Conservation (phyloP, 495 filamentous ascomycete genomes). For the Penicillium crystallinum region DNA sequence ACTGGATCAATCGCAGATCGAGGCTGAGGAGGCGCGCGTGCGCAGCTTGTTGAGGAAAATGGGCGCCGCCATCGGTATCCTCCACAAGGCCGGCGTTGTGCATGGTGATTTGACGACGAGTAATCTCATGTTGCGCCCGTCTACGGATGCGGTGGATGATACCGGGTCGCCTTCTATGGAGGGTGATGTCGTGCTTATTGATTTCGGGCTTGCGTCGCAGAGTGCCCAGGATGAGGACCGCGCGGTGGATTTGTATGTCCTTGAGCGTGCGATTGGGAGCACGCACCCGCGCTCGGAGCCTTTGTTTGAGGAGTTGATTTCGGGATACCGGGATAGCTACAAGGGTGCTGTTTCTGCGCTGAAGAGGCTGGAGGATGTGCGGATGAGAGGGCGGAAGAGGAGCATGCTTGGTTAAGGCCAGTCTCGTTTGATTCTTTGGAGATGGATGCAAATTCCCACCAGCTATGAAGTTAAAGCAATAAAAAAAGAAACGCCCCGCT, state of each 20-base stretch:
- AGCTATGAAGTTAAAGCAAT: slow-evolving; percentile 9
- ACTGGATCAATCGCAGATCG: slow-evolving; percentile 22
- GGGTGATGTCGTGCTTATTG: slow-evolving; percentile 85
- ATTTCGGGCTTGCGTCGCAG: slow-evolving; percentile 88
- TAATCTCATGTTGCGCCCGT: slow-evolving; percentile 77
- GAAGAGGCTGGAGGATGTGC: slow-evolving; percentile 83
- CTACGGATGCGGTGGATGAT: slow-evolving; percentile 25
- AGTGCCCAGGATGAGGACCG: slow-evolving; percentile 84
- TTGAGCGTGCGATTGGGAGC: slow-evolving; percentile 93
- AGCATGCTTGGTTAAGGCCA: slow-evolving; percentile 79
- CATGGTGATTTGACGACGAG: slow-evolving; percentile 98
- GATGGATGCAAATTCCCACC: not conserved
- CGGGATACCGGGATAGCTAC: slow-evolving; percentile 55
- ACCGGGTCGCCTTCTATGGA: slow-evolving; percentile 28
- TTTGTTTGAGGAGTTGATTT: slow-evolving; percentile 62
- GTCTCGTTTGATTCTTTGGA: not conserved
- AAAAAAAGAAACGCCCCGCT: slow-evolving; percentile 35
- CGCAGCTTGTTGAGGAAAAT: slow-evolving; percentile 63
- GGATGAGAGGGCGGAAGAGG: slow-evolving; percentile 93
- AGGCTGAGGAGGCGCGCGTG: slow-evolving; percentile 40
- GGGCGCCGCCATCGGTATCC: slow-evolving; percentile 65
- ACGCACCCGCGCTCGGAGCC: slow-evolving; percentile 85
- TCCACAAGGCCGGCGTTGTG: slow-evolving; percentile 79
- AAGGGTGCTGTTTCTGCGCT: slow-evolving; percentile 57
- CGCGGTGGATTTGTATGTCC: slow-evolving; percentile 93